Evolutionary conservation across 441 rosid genomes (phyloP), one percentile per base, ranked within the genome.

Genomic region (Populus hybrid): DNA sequence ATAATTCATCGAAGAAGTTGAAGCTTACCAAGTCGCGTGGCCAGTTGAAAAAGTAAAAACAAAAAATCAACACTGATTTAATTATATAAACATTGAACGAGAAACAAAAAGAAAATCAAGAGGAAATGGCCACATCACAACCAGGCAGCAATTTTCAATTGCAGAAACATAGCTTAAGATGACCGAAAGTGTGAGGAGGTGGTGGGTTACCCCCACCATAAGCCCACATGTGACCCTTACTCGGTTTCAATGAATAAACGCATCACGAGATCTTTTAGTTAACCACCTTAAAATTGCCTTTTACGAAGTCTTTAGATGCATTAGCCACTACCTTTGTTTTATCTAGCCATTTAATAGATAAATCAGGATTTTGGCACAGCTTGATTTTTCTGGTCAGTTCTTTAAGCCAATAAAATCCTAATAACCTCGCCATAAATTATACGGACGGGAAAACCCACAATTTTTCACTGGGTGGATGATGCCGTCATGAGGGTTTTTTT

Each of bases 181-280:
- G 63, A 74, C 73, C 75, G 61, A 69, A 74, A 77, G 80, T 65
- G 9, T 26, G 0, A 30, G 14, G 9, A 36, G 18, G 57, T 46
- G 19, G 50, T 16, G 73, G 50, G 50, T 3, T 11, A 10, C 16
- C 50, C 40, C 14, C 50, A 40, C 50, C 46, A 40, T 35, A 14
- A 32, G 18, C 76, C 57, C 16, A 12, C 53, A 42, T 40, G 73
- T 40, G 23, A 53, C 2, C 66, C 18, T 42, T 9, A 7, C 38
- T 3, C 32, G 16, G 11, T 4, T 16, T 18, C 35, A 72, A 26
- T 72, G 16, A 40, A 4, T 23, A 11, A 40, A n/a, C 21, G 73
- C 73, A n/a, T 69, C 53, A 36, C 28, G 53, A 40, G 34, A 40
- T 23, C 21, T 6, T 10, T 26, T 71, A 70, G 42, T 10, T 42